Base-by-base conservation (phyloP, 371 early-diverging fungal species). In the Parasitella parasitica region DNA sequence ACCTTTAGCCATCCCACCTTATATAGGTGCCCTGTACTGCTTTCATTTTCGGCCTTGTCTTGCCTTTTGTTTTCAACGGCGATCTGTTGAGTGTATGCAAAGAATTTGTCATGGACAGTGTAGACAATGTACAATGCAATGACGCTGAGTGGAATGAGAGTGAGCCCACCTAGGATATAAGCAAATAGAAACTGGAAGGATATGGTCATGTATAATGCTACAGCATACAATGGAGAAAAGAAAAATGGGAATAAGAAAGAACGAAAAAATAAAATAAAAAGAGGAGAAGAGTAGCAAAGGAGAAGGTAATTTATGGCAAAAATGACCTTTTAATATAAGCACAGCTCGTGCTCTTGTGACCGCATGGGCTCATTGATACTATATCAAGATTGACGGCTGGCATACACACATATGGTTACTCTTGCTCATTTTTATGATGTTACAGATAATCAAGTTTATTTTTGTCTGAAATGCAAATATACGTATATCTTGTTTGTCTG, bases 1-100 rank as follows among this genome's bases (percentile, higher is more conserved):
- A 83, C 77, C 37, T 68, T 61, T 22, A 83, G 27, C 83, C 83
- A 83, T n/a, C 83, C 83, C 4, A 80, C 72, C 67, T 75, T 80
- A 61, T 83, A 73, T 16, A 72, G 66, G 6, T 62, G 67, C 5
- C 50, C 50, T 24, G 46, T 46, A 12, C 46, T 46, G 24, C 46
- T 18, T 24, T 46, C 46, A 24, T 24, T 46, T 24, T 46, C 46
- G 46, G 22, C 24, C 46, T 46, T 46, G 18, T 24, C 24, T 4
- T 46, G 46, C 24, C 12, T 46, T 13, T 46, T 46, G 46, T 46
- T 46, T 50, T 50, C 50, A 9, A 13, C 7, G 26, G 54, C 9
- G 34, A 30, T 22, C 30, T 54, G 13, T 54, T 35, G 54, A 22
- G 11, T 54, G 18, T 35, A 22, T 5, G 20, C 15, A 5, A 50